Conservation (phyloP, 1,284 basidiomycete species). For the Cryptococcus sp. region DNA sequence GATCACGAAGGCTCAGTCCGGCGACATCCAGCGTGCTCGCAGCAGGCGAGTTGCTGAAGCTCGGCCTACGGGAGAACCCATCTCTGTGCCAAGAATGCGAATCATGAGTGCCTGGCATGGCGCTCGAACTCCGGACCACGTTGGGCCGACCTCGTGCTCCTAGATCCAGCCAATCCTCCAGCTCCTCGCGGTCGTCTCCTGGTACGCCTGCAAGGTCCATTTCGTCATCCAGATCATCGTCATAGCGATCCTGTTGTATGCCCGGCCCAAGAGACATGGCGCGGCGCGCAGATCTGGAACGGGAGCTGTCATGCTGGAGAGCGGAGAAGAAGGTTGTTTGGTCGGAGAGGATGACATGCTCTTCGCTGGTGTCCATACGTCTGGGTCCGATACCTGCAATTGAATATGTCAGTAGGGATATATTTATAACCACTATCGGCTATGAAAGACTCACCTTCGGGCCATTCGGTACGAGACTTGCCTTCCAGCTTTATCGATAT, state of each 20-base stretch:
- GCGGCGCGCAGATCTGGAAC: slow-evolving; percentile 54
- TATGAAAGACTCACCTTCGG: slow-evolving; percentile 68
- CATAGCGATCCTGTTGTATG: slow-evolving; percentile 50
- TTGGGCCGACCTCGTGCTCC: slow-evolving; percentile 10
- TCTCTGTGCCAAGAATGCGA: slow-evolving; percentile 30
- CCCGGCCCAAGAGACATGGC: slow-evolving; percentile 81
- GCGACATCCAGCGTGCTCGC: slow-evolving; percentile 10
- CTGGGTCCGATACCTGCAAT: slow-evolving; percentile 71
- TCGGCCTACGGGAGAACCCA: slow-evolving; percentile 29
- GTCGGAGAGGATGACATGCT: slow-evolving; percentile 73
- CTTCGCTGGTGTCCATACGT: slow-evolving; percentile 76
- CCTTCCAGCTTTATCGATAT: slow-evolving; percentile 80
- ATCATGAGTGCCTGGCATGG: slow-evolving; percentile 36
- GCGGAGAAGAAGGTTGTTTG: slow-evolving; percentile 74
- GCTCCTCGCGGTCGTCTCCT: slow-evolving; percentile 13
- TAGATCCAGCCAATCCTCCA: slow-evolving; percentile 18
- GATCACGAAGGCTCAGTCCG: slow-evolving; percentile 22
- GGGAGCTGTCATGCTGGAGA: slow-evolving; percentile 27
- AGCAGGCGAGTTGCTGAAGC: slow-evolving; percentile 11
- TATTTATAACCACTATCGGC: not conserved
- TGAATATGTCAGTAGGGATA: not conserved
- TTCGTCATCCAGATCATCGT: slow-evolving; percentile 53
- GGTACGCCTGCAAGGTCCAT: slow-evolving; percentile 38
- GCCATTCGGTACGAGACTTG: slow-evolving; percentile 68
- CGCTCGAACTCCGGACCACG: slow-evolving; percentile 36